Percentiles rank a stretch among this genome's conserved stretches.
Conservation (phyloP, 1,284 basidiomycete genomes). For the Pseudozyma sp. region DNA sequence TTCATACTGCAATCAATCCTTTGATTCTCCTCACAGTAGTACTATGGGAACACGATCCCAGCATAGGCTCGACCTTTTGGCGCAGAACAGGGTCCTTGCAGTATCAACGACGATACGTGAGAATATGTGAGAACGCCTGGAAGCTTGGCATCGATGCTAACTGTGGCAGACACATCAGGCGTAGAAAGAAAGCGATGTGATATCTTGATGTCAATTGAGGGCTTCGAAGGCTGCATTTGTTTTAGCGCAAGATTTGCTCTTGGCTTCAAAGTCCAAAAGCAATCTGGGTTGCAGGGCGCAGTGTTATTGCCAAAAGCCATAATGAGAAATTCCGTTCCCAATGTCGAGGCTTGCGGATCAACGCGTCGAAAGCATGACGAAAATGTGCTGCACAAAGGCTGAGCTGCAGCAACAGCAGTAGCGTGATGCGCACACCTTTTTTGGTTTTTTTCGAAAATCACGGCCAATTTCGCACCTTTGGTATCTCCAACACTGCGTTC, state of each 20-base stretch:
- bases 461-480: slow-evolving; percentile 4
- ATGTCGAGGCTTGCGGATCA: slow-evolving; percentile 17
- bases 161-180: too few relatives aligned
- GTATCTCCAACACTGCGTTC: not conserved
- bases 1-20: not conserved
- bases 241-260: too few relatives aligned
- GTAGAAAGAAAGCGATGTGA: too few relatives aligned
- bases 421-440: not conserved
- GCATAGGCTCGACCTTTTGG: not conserved
- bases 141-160: too few relatives aligned
- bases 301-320: not conserved
- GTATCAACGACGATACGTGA: too few relatives aligned
- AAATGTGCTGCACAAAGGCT: not conserved
- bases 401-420: slow-evolving; percentile 7
- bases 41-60: too few relatives aligned
- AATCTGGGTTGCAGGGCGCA: not conserved
- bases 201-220: not conserved
- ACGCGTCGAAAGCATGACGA: slow-evolving; percentile 13
- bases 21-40: too few relatives aligned
- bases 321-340: slow-evolving; percentile 18
- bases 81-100: too few relatives aligned
- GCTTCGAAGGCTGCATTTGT: slow-evolving; percentile 14
- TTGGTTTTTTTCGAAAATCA: not conserved
- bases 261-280: slow-evolving; percentile 13
- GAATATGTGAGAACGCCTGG: too few relatives aligned